A percentile compares a stretch with the other conserved stretches of the same genome.
phyloP scores from a whole-genome alignment of 2,329 filamentous ascomycete species.

The Aspergillus novoparasiticus region DNA sequence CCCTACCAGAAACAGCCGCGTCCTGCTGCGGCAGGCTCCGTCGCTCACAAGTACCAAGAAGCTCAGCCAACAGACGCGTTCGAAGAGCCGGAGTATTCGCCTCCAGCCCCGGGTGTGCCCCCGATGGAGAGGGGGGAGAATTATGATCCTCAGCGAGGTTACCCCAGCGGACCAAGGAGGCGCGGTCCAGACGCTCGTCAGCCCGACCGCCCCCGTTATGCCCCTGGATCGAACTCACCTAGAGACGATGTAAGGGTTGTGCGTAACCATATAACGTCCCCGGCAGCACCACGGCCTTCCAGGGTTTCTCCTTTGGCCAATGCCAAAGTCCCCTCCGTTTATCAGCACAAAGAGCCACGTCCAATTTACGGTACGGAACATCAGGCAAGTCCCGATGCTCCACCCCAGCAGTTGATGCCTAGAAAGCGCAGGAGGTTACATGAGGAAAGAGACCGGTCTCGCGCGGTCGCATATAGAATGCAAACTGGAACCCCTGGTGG shows the following conservation, averaged over 20 bases:
- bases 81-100: slow-evolving; percentile 53
- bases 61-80: slow-evolving; percentile 33
- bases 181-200: slow-evolving; percentile 41
- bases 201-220: slow-evolving; percentile 44
- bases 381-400: slow-evolving; percentile 48
- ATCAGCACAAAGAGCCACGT: slow-evolving; percentile 57
- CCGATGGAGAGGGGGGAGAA: slow-evolving; percentile 32
- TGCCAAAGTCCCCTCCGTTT: slow-evolving; percentile 54
- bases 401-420: slow-evolving; percentile 46
- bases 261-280: slow-evolving; percentile 72
- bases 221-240: slow-evolving; percentile 41
- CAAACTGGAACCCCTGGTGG: slow-evolving; percentile 44
- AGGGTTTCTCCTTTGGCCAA: slow-evolving; percentile 64
- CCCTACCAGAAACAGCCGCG: slow-evolving; percentile 31
- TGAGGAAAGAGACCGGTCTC: slow-evolving; percentile 38
- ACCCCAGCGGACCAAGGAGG: slow-evolving; percentile 39
- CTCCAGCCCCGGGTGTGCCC: slow-evolving; percentile 45
- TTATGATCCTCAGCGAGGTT: slow-evolving; percentile 26
- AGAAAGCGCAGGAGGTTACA: slow-evolving; percentile 56
- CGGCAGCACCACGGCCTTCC: slow-evolving; percentile 73
- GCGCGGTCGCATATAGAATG: slow-evolving; percentile 37
- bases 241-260: slow-evolving; percentile 63
- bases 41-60: slow-evolving; percentile 24
- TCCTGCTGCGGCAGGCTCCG: slow-evolving; percentile 23
- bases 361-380: slow-evolving; percentile 38